Conservation (phyloP, 2,329 filamentous ascomycete genomes). For the Pseudocercospora fuligena region DNA sequence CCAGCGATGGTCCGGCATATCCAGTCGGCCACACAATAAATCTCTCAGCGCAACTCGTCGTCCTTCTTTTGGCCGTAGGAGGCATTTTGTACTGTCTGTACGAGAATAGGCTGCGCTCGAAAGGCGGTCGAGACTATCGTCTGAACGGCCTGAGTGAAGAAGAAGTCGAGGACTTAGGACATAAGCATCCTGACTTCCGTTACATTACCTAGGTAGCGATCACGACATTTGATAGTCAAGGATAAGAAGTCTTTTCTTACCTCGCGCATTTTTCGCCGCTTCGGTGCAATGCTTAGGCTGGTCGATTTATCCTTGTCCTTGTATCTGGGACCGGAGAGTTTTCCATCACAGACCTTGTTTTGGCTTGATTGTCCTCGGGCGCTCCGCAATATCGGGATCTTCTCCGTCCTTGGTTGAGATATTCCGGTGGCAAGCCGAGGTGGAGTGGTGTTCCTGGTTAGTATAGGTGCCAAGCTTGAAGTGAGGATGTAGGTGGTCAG, state of each 20-base stretch:
- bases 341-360: too few relatives aligned
- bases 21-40: constrained; percentile 62
- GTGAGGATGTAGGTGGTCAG: too few relatives aligned
- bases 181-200: constrained; percentile 60
- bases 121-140: constrained; percentile 56
- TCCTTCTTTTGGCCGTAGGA: constrained; percentile 51
- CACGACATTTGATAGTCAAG: background rate
- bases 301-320: background rate
- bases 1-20: constrained; percentile 53
- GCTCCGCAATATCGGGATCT: background rate
- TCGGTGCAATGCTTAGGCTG: background rate
- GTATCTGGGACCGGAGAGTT: background rate
- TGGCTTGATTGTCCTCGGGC: background rate
- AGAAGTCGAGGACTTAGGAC: constrained; percentile 56
- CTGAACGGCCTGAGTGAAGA: constrained; percentile 56
- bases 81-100: constrained; percentile 60
- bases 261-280: background rate
- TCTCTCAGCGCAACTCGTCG: constrained; percentile 54
- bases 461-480: too few relatives aligned
- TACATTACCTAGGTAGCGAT: constrained; percentile 54
- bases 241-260: background rate
- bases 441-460: too few relatives aligned
- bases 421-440: too few relatives aligned
- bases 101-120: constrained; percentile 57
- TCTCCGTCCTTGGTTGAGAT: background rate